A percentile compares a stretch with the other conserved stretches of the same genome.
Evolutionary conservation across 2,329 filamentous ascomycete species (phyloP).

Genomic region (Colletotrichum viniferum): DNA sequence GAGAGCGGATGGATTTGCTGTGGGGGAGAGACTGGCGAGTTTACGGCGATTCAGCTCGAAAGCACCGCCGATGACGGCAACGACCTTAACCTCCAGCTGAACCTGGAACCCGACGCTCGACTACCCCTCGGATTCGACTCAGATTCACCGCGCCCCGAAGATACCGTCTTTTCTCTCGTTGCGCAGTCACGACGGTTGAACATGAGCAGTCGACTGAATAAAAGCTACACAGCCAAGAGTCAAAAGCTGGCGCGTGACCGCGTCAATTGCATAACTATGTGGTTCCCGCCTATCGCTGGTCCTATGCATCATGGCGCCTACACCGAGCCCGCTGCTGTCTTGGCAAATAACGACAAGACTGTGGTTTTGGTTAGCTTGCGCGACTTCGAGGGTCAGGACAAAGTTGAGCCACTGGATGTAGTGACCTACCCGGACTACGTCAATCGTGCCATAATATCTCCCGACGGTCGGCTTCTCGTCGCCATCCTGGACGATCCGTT

Average conservation of each 20-base stretch:
- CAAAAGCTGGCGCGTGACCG: constrained; percentile 62
- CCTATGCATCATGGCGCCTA: constrained; percentile 44
- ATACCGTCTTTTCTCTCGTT: constrained; percentile 38
- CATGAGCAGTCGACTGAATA: constrained; percentile 41
- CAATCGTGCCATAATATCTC: constrained; percentile 93
- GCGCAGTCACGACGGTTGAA: constrained; percentile 35
- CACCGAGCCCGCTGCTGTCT: constrained; percentile 63
- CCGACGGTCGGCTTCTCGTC: constrained; percentile 79
- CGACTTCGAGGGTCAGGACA: constrained; percentile 52
- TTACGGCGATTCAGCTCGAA: constrained; percentile 75
- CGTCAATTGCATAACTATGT: constrained; percentile 71
- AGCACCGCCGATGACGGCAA: constrained; percentile 35
- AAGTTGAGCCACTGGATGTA: constrained; percentile 66
- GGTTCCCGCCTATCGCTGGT: constrained; percentile 54
- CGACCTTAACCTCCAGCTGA: constrained; percentile 27
- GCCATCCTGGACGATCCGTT: constrained; percentile 88
- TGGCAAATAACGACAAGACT: constrained; percentile 91
- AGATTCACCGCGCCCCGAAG: constrained; percentile 33
- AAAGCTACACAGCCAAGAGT: constrained; percentile 53
- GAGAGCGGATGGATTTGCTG: constrained; percentile 88
- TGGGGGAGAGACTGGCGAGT: constrained; percentile 87
- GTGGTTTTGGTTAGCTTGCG: constrained; percentile 82
- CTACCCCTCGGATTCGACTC: constrained; percentile 31
- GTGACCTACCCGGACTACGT: constrained; percentile 82
- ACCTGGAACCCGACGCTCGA: constrained; percentile 38